Percentiles rank a stretch among this genome's conserved stretches.
phyloP scores from a whole-genome alignment of 805 yeast species.

The Candida krabiensis region DNA sequence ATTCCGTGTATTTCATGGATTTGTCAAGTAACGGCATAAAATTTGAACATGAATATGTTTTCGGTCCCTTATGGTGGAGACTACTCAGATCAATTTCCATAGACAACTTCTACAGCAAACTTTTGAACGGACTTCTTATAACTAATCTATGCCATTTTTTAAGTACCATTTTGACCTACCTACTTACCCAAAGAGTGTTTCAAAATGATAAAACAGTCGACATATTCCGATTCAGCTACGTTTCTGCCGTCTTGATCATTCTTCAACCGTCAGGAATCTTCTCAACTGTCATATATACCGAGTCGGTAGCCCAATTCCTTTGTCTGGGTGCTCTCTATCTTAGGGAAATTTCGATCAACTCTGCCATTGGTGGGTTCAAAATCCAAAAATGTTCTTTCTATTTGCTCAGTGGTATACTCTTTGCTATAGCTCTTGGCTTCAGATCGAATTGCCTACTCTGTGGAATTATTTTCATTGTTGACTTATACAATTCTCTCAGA shows the following conservation, averaged over 20 bases:
- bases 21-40: conserved; percentile 48
- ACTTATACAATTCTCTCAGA: conserved; percentile 37
- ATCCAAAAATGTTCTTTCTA: conserved; percentile 23
- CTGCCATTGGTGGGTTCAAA: neutral
- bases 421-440: conserved; percentile 59
- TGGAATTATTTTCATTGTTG: conserved; percentile 67
- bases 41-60: conserved; percentile 93
- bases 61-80: conserved; percentile 75
- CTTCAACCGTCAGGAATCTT: conserved; percentile 84
- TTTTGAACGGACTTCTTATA: conserved; percentile 47
- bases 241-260: conserved; percentile 41
- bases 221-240: conserved; percentile 10
- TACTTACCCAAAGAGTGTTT: conserved; percentile 39
- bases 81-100: conserved; percentile 27
- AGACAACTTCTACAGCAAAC: conserved; percentile 42
- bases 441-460: conserved; percentile 76
- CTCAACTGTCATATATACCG: conserved; percentile 72
- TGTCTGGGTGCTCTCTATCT: conserved; percentile 56
- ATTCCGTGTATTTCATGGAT: conserved; percentile 71
- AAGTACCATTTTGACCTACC: conserved; percentile 49
- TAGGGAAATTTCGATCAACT: conserved; percentile 38
- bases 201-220: conserved; percentile 1
- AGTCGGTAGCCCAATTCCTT: conserved; percentile 63
- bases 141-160: conserved; percentile 54
- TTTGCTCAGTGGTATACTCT: conserved; percentile 50